Percentiles rank a stretch among this genome's conserved stretches.
Conservation (phyloP, 2,329 filamentous ascomycete genomes). For the Camillea tinctor region DNA sequence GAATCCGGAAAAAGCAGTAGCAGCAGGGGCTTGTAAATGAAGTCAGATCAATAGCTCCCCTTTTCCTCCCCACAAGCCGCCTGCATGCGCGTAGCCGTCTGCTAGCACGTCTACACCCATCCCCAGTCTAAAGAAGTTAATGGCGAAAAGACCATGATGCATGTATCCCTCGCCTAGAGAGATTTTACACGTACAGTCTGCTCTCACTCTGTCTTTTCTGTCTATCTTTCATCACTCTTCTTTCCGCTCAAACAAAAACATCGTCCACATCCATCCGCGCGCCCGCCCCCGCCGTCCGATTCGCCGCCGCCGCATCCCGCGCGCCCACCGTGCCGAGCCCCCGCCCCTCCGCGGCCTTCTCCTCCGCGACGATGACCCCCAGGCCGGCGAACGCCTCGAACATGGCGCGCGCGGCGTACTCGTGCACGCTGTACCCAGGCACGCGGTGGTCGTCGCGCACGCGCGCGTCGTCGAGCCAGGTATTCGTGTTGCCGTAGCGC, state of each 20-base stretch:
- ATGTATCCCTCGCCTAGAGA: too few relatives aligned
- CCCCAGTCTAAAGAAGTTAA: too few relatives aligned
- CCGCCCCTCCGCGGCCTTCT: constrained; percentile 48
- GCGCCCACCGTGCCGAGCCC: constrained; percentile 33
- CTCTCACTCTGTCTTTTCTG: too few relatives aligned
- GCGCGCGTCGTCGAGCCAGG: constrained; percentile 67
- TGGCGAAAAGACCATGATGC: too few relatives aligned
- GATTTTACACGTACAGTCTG: too few relatives aligned
- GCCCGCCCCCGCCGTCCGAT: constrained; percentile 24
- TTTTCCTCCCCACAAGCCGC: too few relatives aligned
- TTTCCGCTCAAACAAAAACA: constrained; percentile 31
- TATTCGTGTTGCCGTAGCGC: constrained; percentile 72
- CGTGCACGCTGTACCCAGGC: constrained; percentile 78
- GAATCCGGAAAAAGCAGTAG: constrained; percentile 1
- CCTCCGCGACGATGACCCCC: constrained; percentile 82
- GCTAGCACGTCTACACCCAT: too few relatives aligned
- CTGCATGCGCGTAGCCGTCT: too few relatives aligned
- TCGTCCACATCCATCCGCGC: constrained; percentile 51
- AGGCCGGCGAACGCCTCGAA: constrained; percentile 89
- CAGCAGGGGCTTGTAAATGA: not conserved
- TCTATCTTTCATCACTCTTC: too few relatives aligned
- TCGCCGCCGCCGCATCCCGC: constrained; percentile 37
- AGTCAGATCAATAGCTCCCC: too few relatives aligned
- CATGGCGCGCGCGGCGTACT: constrained; percentile 79
- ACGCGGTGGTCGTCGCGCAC: constrained; percentile 66